phyloP scores from a whole-genome alignment of 805 yeast species.

The Candida nanaspora region DNA sequence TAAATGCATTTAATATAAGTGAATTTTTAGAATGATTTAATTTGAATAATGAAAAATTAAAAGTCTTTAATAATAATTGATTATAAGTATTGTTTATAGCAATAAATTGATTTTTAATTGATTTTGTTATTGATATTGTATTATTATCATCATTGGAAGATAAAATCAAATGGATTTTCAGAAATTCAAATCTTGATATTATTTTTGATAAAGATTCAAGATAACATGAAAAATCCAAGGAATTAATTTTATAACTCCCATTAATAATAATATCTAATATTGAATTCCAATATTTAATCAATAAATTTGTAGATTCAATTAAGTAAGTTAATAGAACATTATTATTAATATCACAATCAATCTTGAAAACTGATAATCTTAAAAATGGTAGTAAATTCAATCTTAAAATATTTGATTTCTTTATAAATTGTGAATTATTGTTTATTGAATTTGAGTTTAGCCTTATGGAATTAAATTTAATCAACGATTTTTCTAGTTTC shows the following conservation, averaged over 20 bases:
- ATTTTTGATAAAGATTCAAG: constrained; percentile 48
- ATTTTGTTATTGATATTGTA: too few relatives aligned
- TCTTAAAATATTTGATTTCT: constrained; percentile 41
- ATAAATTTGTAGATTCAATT: constrained; percentile 5
- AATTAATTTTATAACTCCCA: constrained; percentile 27
- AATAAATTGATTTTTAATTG: too few relatives aligned
- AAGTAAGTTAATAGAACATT: constrained; percentile 1
- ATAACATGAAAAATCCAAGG: constrained; percentile 44
- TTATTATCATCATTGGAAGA: neutral
- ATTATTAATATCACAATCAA: constrained; percentile 4
- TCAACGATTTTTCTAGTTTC: constrained; percentile 33
- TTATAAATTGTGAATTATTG: constrained; percentile 28
- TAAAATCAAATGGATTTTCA: neutral
- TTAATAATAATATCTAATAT: constrained; percentile 27
- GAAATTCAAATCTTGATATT: constrained; percentile 38
- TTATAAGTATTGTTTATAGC: constrained; percentile 26
- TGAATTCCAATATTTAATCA: constrained; percentile 51
- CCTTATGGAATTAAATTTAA: constrained; percentile 34
- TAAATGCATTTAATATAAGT: too few relatives aligned
- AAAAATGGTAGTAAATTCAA: constrained; percentile 39
- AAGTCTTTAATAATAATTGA: constrained; percentile 39
- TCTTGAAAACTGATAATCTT: constrained; percentile 16
- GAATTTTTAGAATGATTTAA: constrained; percentile 24
- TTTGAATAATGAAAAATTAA: constrained; percentile 43
- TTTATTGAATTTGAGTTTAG: too few relatives aligned